Percentiles rank a stretch among this genome's conserved stretches.
These are phyloP conservation scores for Amanita jacksonii DNA, from an alignment of 768 basidiomycete genomes.

Conservation along the genomic window DNA sequence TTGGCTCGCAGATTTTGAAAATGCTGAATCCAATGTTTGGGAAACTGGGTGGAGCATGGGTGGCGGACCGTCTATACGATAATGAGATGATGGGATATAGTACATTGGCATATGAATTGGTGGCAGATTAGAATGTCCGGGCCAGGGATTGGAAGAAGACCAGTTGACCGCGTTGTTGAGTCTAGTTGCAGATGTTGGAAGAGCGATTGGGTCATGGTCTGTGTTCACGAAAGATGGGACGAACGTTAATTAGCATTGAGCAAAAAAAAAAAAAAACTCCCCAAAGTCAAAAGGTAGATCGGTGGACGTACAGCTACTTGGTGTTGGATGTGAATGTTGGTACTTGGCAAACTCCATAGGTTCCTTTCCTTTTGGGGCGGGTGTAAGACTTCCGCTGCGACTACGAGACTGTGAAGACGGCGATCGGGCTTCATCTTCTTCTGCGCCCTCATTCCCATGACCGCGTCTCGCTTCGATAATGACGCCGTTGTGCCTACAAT, in stretches of 20 bases:
- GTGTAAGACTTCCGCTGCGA: slow-evolving; percentile 44
- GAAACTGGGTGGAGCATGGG: slow-evolving; percentile 16
- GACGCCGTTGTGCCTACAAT: slow-evolving; percentile 53
- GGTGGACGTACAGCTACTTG: slow-evolving; percentile 29
- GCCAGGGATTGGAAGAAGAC: slow-evolving; percentile 33
- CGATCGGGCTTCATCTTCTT: slow-evolving; percentile 23
- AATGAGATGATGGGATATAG: slow-evolving; percentile 38
- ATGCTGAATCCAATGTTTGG: slow-evolving; percentile 1
- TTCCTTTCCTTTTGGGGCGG: slow-evolving; percentile 34
- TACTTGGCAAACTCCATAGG: slow-evolving; percentile 43
- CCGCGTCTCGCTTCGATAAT: slow-evolving; percentile 41
- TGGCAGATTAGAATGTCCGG: slow-evolving; percentile 20
- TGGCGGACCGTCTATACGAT: slow-evolving; percentile 29
- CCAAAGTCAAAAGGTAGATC: slow-evolving; percentile 8
- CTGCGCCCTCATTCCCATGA: slow-evolving; percentile 16
- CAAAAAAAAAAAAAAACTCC: not conserved
- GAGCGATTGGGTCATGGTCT: slow-evolving; percentile 33
- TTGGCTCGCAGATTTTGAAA: slow-evolving; percentile 4
- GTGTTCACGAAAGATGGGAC: slow-evolving; percentile 33
- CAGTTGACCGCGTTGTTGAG: slow-evolving; percentile 31
- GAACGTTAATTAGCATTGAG: slow-evolving; percentile 27
- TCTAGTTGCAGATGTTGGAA: slow-evolving; percentile 47
- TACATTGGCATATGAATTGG: slow-evolving; percentile 26
- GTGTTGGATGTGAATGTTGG: slow-evolving; percentile 54
- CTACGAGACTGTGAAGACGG: slow-evolving; percentile 28